A percentile compares a stretch with the other conserved stretches of the same genome.
These are phyloP conservation scores for Penicillium desertorum DNA, from an alignment of 495 filamentous ascomycete genomes.

Conservation along the genomic window DNA sequence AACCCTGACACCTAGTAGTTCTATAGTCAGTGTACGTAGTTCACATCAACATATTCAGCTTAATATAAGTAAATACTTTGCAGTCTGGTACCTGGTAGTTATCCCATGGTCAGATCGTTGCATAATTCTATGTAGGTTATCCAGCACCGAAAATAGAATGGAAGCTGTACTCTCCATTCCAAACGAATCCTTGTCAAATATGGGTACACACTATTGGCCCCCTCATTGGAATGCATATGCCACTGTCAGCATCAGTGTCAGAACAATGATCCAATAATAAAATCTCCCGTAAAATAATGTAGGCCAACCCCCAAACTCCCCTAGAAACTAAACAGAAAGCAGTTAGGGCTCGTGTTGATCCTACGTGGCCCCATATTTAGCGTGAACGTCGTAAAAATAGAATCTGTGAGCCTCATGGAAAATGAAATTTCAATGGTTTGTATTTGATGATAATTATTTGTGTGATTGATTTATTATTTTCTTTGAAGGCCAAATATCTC, in stretches of 20 bases:
- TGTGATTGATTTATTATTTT: not conserved
- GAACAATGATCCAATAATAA: slow-evolving; percentile 10
- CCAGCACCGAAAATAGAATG: not conserved
- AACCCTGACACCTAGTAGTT: not conserved
- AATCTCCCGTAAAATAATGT: not conserved
- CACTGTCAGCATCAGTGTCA: not conserved
- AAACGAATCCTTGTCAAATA: not conserved
- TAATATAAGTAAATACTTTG: not conserved
- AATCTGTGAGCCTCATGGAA: slow-evolving; percentile 9
- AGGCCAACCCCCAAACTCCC: not conserved
- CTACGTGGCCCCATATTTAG: slow-evolving; percentile 11
- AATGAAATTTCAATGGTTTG: not conserved
- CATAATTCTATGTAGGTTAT: not conserved
- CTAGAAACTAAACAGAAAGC: slow-evolving; percentile 11
- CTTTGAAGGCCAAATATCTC: not conserved
- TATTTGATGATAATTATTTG: not conserved
- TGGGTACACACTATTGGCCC: not conserved
- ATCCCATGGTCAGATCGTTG: not conserved
- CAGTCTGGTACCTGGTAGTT: not conserved
- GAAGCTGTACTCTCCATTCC: not conserved
- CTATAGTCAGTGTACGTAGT: not conserved
- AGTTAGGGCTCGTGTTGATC: slow-evolving; percentile 19
- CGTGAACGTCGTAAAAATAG: slow-evolving; percentile 11
- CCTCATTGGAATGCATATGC: not conserved
- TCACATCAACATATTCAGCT: not conserved